These are phyloP conservation scores for Talaromyces trachyspermus DNA, from an alignment of 495 filamentous ascomycete genomes.

Conservation along the genomic window DNA sequence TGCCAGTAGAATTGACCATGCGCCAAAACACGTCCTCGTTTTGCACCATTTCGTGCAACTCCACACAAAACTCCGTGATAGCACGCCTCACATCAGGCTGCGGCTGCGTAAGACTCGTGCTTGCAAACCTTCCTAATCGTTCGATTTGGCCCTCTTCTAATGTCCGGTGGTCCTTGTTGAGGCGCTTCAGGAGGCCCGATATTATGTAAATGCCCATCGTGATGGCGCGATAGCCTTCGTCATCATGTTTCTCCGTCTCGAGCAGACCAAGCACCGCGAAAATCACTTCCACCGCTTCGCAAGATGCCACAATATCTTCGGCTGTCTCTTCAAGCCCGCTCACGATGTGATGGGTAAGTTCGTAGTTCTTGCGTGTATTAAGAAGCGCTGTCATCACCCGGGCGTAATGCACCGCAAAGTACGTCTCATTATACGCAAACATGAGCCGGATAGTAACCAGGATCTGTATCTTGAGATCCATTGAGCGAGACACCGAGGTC, in stretches of 20 bases:
- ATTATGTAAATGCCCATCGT: slow-evolving; percentile 56
- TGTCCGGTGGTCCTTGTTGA: slow-evolving; percentile 16
- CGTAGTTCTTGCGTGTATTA: slow-evolving; percentile 50
- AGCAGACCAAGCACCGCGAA: slow-evolving; percentile 43
- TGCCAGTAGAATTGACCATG: slow-evolving; percentile 51
- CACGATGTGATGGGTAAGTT: slow-evolving; percentile 47
- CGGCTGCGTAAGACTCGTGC: slow-evolving; percentile 56
- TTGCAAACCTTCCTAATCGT: slow-evolving; percentile 47
- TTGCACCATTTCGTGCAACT: slow-evolving; percentile 56
- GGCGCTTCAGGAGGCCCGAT: slow-evolving; percentile 27
- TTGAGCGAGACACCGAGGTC: slow-evolving; percentile 40
- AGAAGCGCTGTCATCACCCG: slow-evolving; percentile 61
- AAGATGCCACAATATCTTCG: slow-evolving; percentile 43
- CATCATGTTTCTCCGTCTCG: slow-evolving; percentile 23
- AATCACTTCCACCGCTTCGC: slow-evolving; percentile 40
- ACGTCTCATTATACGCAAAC: slow-evolving; percentile 55
- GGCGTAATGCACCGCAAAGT: slow-evolving; percentile 58
- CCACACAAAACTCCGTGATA: slow-evolving; percentile 68
- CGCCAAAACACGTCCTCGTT: slow-evolving; percentile 60
- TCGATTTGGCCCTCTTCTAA: slow-evolving; percentile 17
- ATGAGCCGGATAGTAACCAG: slow-evolving; percentile 74
- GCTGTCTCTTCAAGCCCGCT: slow-evolving; percentile 51
- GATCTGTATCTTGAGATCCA: slow-evolving; percentile 78
- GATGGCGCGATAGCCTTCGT: slow-evolving; percentile 26
- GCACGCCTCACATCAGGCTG: slow-evolving; percentile 75